Percentiles rank a stretch among this genome's conserved stretches.
phyloP scores from a whole-genome alignment of 495 filamentous ascomycete species.

The Aspergillus panamensis region DNA sequence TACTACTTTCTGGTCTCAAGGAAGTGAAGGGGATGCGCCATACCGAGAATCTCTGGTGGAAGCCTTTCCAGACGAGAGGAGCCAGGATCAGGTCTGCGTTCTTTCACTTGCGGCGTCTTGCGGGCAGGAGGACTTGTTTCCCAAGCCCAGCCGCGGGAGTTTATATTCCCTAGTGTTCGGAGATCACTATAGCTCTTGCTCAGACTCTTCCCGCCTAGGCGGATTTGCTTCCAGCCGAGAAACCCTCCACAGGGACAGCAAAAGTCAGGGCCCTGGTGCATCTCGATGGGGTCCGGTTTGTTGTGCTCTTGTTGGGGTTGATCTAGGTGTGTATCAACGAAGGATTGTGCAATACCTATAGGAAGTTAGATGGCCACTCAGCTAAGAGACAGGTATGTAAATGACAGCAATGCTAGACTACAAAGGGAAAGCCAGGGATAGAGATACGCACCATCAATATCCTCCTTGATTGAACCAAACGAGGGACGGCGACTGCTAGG shows the following conservation, averaged over 20 bases:
- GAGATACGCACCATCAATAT: constrained; percentile 38
- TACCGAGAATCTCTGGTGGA: constrained; percentile 70
- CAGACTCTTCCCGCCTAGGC: constrained; percentile 58
- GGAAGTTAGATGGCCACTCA: background rate
- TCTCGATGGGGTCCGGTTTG: constrained; percentile 34
- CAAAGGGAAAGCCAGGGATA: background rate
- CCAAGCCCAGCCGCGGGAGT: constrained; percentile 54
- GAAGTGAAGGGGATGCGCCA: constrained; percentile 28
- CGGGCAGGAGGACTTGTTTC: constrained; percentile 34
- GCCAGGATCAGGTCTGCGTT: constrained; percentile 29
- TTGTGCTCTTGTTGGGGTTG: constrained; percentile 49
- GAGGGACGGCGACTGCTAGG: constrained; percentile 43
- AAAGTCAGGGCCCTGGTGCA: constrained; percentile 53
- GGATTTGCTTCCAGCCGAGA: constrained; percentile 69
- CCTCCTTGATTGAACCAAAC: constrained; percentile 48
- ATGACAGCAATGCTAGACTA: background rate
- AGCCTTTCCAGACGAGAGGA: constrained; percentile 59
- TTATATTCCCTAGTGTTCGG: constrained; percentile 47
- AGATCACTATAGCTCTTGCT: constrained; percentile 74
- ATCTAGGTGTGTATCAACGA: constrained; percentile 63
- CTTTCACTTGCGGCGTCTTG: constrained; percentile 29
- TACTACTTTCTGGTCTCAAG: background rate
- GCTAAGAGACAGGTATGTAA: background rate
- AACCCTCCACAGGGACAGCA: constrained; percentile 71
- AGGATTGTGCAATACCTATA: constrained; percentile 64